These are phyloP conservation scores for Skeletonema tropicum DNA, from an alignment of 108 stramenopile species.

Conservation along the genomic window DNA sequence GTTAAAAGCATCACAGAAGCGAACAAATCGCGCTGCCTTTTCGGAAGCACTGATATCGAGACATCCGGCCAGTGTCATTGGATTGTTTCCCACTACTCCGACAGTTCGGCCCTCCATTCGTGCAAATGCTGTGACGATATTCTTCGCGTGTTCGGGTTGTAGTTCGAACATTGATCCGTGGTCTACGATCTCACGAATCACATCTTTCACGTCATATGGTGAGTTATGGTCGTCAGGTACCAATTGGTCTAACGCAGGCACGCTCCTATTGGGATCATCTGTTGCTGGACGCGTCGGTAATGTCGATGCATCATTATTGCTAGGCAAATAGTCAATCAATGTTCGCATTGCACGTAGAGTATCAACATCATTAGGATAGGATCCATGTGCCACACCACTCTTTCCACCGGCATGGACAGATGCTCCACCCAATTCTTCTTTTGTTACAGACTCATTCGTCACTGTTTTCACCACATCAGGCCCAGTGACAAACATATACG, in stretches of 20 bases:
- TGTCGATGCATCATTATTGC: constrained; percentile 84
- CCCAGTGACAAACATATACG: constrained; percentile 99
- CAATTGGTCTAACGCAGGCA: constrained; percentile 86
- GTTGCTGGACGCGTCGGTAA: constrained; percentile 65
- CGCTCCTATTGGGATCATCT: constrained; percentile 84
- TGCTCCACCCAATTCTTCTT: constrained; percentile 98
- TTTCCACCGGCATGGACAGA: constrained; percentile 86
- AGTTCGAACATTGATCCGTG: constrained; percentile 95
- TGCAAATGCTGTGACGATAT: constrained; percentile 97
- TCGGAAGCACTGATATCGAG: constrained; percentile 95
- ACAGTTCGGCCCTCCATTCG: constrained; percentile 95
- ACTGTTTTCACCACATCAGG: constrained; percentile 99
- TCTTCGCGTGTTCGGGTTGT: constrained; percentile 94
- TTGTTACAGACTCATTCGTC: constrained; percentile 96
- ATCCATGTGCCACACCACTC: constrained; percentile 94
- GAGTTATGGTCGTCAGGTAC: constrained; percentile 98
- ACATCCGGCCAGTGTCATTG: constrained; percentile 95
- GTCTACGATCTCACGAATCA: constrained; percentile 93
- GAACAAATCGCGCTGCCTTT: constrained; percentile 98
- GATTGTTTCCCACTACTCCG: constrained; percentile 98
- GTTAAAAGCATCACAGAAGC: constrained; percentile 98
- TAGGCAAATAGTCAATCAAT: constrained; percentile 92
- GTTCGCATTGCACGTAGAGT: constrained; percentile 90
- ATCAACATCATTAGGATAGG: constrained; percentile 95
- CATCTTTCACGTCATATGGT: constrained; percentile 92